Conservation (phyloP, 805 yeast species). For the Komagataella populi region DNA sequence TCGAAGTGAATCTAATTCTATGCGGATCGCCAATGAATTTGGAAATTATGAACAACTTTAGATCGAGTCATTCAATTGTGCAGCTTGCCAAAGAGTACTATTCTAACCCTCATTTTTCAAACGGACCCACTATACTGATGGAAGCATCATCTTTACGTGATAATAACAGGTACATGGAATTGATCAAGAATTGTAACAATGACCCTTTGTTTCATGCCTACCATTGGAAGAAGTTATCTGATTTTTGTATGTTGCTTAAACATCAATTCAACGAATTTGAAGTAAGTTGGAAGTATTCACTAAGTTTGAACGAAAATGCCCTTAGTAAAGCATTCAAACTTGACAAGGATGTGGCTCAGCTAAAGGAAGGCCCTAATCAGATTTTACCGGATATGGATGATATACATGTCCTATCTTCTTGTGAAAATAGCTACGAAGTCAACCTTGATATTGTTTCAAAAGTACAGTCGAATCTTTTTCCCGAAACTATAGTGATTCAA, state of each 20-base stretch:
- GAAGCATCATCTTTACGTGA: not conserved
- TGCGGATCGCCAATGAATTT: not conserved
- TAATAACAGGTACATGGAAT: not conserved
- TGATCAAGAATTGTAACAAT: not conserved
- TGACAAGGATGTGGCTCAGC: not conserved
- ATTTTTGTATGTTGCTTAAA: not conserved
- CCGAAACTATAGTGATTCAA: constrained; percentile 37
- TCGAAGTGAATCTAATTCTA: not conserved
- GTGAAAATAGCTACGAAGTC: no score
- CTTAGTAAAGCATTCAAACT: not conserved
- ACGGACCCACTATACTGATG: not conserved
- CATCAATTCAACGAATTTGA: not conserved
- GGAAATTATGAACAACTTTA: not conserved
- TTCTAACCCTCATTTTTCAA: not conserved
- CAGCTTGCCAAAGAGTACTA: not conserved
- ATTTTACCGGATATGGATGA: not conserved
- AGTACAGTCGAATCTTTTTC: constrained; percentile 20
- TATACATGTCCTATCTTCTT: not conserved
- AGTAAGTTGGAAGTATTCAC: not conserved
- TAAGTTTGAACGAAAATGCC: not conserved
- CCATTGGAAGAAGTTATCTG: not conserved
- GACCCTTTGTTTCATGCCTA: not conserved
- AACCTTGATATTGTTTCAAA: constrained; percentile 2
- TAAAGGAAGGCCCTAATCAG: not conserved
- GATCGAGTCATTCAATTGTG: not conserved